Evolutionary conservation across 169 alveolate species (phyloP).

Genomic region (Eimeria tenella): DNA sequence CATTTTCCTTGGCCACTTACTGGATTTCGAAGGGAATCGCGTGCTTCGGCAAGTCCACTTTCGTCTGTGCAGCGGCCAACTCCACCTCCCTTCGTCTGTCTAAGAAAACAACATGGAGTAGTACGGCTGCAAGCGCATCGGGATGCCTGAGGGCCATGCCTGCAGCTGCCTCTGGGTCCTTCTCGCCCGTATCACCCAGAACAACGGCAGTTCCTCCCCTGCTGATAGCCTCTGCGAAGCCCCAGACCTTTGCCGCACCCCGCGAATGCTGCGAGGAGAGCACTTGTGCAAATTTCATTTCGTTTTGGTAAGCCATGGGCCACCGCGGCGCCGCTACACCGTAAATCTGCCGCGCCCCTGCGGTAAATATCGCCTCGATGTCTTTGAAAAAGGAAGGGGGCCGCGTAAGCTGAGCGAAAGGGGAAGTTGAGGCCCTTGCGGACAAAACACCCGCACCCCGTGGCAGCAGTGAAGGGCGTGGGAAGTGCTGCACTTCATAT

Average conservation of each 20-base stretch:
- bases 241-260: constrained; percentile 68
- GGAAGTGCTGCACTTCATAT: background rate
- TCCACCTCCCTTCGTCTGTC: constrained; percentile 19
- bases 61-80: background rate
- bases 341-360: constrained; percentile 70
- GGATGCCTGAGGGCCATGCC: constrained; percentile 59
- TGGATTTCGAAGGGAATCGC: background rate
- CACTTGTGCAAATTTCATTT: constrained; percentile 19
- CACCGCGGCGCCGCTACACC: constrained; percentile 53
- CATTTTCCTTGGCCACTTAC: background rate
- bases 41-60: background rate
- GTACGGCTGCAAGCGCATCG: constrained; percentile 29
- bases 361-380: constrained; percentile 21
- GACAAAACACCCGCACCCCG: constrained; percentile 58
- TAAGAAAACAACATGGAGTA: constrained; percentile 61
- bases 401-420: constrained; percentile 30
- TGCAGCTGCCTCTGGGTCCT: constrained; percentile 73
- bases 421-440: constrained; percentile 70
- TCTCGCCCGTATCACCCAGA: constrained; percentile 74
- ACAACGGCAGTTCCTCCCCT: constrained; percentile 52
- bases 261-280: constrained; percentile 70
- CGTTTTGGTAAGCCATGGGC: constrained; percentile 55
- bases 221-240: constrained; percentile 55
- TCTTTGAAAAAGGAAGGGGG: constrained; percentile 63
- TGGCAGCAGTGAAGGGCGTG: constrained; percentile 42